Conservation (phyloP, 768 basidiomycete species). For the Suillus alpinus region DNA sequence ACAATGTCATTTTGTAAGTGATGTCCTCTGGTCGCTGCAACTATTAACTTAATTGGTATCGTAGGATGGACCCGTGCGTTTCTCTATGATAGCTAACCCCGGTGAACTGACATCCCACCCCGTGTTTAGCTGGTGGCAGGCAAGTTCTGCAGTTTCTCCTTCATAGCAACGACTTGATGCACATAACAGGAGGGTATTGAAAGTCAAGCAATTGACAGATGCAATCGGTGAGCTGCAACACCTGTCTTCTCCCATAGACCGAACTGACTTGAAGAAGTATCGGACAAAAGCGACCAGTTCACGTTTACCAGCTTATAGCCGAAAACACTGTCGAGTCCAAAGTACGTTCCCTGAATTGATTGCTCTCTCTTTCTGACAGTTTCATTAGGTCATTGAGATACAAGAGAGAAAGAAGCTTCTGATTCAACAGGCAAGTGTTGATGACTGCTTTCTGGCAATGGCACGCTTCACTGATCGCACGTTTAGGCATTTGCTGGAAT, state of each 20-base stretch:
- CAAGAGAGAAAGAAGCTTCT: slow-evolving; percentile 82
- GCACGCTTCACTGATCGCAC: background rate
- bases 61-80: slow-evolving; percentile 81
- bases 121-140: slow-evolving; percentile 72
- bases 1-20: slow-evolving; percentile 78
- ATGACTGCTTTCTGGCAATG: background rate
- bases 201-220: slow-evolving; percentile 78
- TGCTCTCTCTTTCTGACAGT: background rate
- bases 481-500: slow-evolving; percentile 82
- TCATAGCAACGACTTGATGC: slow-evolving; percentile 11
- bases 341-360: slow-evolving; percentile 34
- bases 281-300: slow-evolving; percentile 79
- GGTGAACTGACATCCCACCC: slow-evolving; percentile 1
- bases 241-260: slow-evolving; percentile 2
- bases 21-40: background rate
- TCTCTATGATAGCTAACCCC: slow-evolving; percentile 6
- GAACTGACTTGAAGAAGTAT: slow-evolving; percentile 39
- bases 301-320: slow-evolving; percentile 87
- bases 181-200: slow-evolving; percentile 69
- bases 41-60: slow-evolving; percentile 9
- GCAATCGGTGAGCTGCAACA: slow-evolving; percentile 54
- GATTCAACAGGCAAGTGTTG: slow-evolving; percentile 60
- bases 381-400: slow-evolving; percentile 67
- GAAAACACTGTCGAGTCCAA: slow-evolving; percentile 88
- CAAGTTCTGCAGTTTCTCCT: slow-evolving; percentile 16